Base-by-base conservation (phyloP, 257 asterid genomes). In the Ophiorrhiza pumila region DNA sequence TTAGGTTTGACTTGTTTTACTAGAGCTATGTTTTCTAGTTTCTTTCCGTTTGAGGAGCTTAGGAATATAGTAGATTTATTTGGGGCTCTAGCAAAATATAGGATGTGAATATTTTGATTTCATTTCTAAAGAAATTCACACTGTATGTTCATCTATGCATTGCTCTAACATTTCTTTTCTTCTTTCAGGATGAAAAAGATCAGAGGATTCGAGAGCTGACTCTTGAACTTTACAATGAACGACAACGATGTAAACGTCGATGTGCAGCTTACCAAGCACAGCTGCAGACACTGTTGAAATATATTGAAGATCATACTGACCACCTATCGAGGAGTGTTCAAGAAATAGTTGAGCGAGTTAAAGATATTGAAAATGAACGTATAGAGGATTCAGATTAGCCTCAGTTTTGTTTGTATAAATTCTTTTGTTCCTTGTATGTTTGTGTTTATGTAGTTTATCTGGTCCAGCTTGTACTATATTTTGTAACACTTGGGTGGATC, bases 201-300 rank as follows among this genome's bases (percentile, higher is more conserved):
- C 76, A 78, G 34, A 68, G 72, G 68, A 78, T 78, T 39, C 52
- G 55, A 63, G 82, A 74, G 67, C 76, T 78, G 63, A 74, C 79
- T 0, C 34, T 74, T 52, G 82, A 78, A 69, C 79, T 78, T 47
- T 32, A 69, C 60, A 68, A 78, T 74, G 82, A 78, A 73, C 68
- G 69, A 42, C 82, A 78, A 29, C 72, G 68, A 46, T 68, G 68
- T 69, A 78, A 74, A 43, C 65, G 78, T 14, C 47, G 23, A 9
- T 73, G 82, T 52, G 72, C 71, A 39, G 78, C 67, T 73, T 78
- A 78, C 68, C 75, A 78, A 63, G 82, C 74, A 65, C 79, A 74
- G 41, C 41, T 78, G 43, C 72, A 42, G 11, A 52, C 73, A 3
- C 7, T 73, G 65, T 55, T 78, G 76, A 78, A 78, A 69, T 69